Evolutionary conservation across 2,329 filamentous ascomycete genomes (phyloP), one percentile per base, ranked within the genome.

Genomic region (Xylariaceae sp.): DNA sequence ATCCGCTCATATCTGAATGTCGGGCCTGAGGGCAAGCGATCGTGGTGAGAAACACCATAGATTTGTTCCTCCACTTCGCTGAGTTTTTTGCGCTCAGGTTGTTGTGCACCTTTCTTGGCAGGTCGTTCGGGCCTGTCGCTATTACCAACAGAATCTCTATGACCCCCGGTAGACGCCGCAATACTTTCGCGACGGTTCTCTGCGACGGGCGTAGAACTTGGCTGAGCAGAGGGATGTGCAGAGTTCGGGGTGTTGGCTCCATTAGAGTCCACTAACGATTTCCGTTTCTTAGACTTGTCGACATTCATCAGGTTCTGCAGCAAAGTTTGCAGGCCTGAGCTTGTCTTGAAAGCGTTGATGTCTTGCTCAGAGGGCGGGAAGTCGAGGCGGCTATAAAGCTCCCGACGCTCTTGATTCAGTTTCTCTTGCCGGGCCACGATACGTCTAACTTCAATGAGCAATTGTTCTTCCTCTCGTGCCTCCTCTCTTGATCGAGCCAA

Each of bases 241-340:
- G 56, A 63, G n/a, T 64, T 59, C 16, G 64, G 64, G 9, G 75
- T 71, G 42, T 69, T 75, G 22, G 64, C 63, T 19, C 70, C 74
- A 19, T 85, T 83, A 8, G 73, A 68, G 3, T 76, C 79, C 55
- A 85, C 74, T 7, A 62, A 68, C 4, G 83, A 83, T 61, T 83
- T 89, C 44, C 88, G 83, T 66, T 96, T 96, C 73, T 95, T 94
- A 47, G 82, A 83, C 63, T 93, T 90, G 64, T 96, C 91, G 39
- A 83, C 83, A 42, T 78, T 80, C 63, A 95, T 79, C 28, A 97
- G 78, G 50, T 85, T 89, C 58, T 91, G 83, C 45, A 95, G 79
- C 15, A 97, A 76, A 40, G 83, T 80, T 41, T 87, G 82, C 3
- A 98, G 70, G 7, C 89, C 89, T 48, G 83, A 74, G 40, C 87